A percentile compares a stretch with the other conserved stretches of the same genome.
Evolutionary conservation across 768 basidiomycete species (phyloP).

Genomic region (Lentinula lateritia): DNA sequence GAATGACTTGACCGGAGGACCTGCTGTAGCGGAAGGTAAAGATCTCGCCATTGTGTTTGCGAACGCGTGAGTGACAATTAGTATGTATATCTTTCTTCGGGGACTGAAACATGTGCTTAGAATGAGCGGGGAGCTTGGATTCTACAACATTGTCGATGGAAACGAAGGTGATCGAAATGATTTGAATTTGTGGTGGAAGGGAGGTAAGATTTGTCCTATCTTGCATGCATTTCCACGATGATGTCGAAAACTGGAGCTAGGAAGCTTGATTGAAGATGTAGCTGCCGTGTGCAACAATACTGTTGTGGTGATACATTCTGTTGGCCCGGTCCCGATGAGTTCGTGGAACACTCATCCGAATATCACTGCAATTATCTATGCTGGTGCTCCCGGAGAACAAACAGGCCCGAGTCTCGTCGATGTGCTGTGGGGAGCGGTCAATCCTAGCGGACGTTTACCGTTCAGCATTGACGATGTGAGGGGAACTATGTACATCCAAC

Average conservation of each 20-base stretch:
- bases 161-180: conserved; percentile 59
- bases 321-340: conserved; percentile 67
- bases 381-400: conserved; percentile 64
- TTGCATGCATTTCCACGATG: conserved; percentile 13
- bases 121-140: conserved; percentile 45
- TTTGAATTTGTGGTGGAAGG: conserved; percentile 52
- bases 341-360: conserved; percentile 73
- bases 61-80: conserved; percentile 36
- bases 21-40: conserved; percentile 35
- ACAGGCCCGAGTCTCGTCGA: conserved; percentile 72
- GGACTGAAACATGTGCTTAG: conserved; percentile 15
- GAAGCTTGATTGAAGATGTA: conserved; percentile 39
- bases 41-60: conserved; percentile 60
- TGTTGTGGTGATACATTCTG: conserved; percentile 74
- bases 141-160: conserved; percentile 57
- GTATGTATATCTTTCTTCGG: not conserved
- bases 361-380: conserved; percentile 55
- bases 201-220: conserved; percentile 26
- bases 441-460: conserved; percentile 69
- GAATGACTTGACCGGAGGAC: conserved; percentile 34
- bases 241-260: conserved; percentile 19
- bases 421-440: conserved; percentile 70
- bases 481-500: not conserved
- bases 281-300: conserved; percentile 72
- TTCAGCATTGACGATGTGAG: conserved; percentile 67